A percentile compares a stretch with the other conserved stretches of the same genome.
Conservation (phyloP, 345 rosid genomes). For the Hibiscus trionum region DNA sequence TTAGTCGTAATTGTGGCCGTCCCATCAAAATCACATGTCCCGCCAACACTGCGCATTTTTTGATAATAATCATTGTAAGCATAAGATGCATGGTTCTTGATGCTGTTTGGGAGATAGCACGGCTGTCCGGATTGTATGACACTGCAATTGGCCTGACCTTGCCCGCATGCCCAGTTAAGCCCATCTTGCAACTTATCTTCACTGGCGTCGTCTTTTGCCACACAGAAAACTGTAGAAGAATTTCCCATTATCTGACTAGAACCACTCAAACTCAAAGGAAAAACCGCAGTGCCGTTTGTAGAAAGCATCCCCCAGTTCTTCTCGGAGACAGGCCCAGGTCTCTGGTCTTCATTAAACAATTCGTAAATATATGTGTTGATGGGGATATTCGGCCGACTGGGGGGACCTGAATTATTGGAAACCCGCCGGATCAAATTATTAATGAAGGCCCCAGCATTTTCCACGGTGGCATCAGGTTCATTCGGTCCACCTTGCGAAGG, state of each 20-base stretch:
- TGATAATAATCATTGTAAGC: constrained; percentile 91
- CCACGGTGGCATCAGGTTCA: constrained; percentile 69
- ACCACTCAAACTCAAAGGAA: constrained; percentile 46
- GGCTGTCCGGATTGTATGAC: constrained; percentile 64
- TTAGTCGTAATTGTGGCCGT: constrained; percentile 49
- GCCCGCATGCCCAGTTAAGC: constrained; percentile 95
- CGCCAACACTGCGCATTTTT: constrained; percentile 63
- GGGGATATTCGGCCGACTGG: constrained; percentile 61
- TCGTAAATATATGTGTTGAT: constrained; percentile 79
- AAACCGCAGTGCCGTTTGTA: constrained; percentile 68
- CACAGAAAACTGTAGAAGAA: constrained; percentile 53
- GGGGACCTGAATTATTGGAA: constrained; percentile 81
- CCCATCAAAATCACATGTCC: constrained; percentile 84
- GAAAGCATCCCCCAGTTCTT: constrained; percentile 82
- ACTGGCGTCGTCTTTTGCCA: constrained; percentile 67
- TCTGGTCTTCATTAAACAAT: constrained; percentile 81
- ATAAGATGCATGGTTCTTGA: constrained; percentile 74
- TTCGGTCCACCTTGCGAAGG: constrained; percentile 76
- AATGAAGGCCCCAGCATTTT: constrained; percentile 71
- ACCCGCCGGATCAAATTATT: constrained; percentile 66
- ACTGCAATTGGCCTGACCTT: constrained; percentile 71
- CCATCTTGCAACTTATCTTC: constrained; percentile 59
- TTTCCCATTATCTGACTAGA: constrained; percentile 30
- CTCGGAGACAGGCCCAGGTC: constrained; percentile 66
- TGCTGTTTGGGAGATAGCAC: constrained; percentile 54